Percentiles rank a stretch among this genome's conserved stretches.
These are phyloP conservation scores for Coniochaeta prunicola DNA, from an alignment of 2,329 filamentous ascomycete species.

Conservation along the genomic window DNA sequence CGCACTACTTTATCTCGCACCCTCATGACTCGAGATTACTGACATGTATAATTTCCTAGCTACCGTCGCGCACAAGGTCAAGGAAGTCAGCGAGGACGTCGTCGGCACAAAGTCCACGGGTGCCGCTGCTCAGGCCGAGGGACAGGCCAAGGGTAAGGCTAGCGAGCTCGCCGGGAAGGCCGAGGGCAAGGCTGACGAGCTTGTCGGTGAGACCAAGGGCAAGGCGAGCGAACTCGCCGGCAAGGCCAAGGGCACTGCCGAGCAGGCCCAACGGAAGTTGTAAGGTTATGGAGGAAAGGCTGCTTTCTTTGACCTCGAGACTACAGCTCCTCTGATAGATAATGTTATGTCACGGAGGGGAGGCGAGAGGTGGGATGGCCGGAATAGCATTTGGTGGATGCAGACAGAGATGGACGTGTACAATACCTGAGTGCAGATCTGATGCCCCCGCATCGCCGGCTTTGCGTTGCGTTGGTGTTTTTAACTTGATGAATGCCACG, in stretches of 20 bases:
- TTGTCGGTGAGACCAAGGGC: conserved; percentile 24
- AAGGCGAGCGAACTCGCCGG: conserved; percentile 27
- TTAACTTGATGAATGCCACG: not conserved
- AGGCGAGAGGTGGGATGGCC: not conserved
- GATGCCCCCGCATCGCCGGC: not conserved
- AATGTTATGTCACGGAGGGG: not conserved
- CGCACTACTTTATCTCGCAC: not conserved
- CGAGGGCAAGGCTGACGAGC: conserved; percentile 31
- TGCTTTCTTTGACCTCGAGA: not conserved
- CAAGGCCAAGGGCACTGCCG: conserved; percentile 37
- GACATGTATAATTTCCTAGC: conserved; percentile 12
- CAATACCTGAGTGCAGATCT: not conserved
- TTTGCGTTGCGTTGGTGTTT: not conserved
- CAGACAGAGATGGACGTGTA: not conserved
- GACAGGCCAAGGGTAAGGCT: conserved; percentile 28
- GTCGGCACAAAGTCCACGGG: conserved; percentile 39
- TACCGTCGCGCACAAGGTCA: conserved; percentile 5
- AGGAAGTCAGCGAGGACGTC: conserved; percentile 11
- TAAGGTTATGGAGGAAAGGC: conserved; percentile 8
- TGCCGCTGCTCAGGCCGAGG: conserved; percentile 25
- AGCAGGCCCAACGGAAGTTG: conserved; percentile 24
- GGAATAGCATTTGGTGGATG: not conserved
- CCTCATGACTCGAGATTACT: not conserved
- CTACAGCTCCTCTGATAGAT: not conserved
- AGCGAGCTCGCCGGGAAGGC: conserved; percentile 12